These are phyloP conservation scores for Apiospora rasikravindrae DNA, from an alignment of 2,329 filamentous ascomycete genomes.

Conservation along the genomic window DNA sequence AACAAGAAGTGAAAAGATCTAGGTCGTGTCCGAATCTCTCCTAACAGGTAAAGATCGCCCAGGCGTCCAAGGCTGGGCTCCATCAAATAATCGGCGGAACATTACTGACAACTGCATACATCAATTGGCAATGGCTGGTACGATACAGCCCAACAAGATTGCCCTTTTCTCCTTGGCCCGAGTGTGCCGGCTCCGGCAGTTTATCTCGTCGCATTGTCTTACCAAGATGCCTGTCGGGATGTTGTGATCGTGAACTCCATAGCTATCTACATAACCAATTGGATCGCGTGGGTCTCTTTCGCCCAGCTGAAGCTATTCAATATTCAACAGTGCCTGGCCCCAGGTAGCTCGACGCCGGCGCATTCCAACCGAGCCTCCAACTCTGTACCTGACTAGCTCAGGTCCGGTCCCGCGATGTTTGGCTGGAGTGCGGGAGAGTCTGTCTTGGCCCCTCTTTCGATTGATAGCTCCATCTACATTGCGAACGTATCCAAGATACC, in stretches of 20 bases:
- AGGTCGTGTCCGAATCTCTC: background rate
- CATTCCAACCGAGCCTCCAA: background rate
- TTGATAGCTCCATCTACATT: background rate
- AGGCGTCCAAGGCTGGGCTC: background rate
- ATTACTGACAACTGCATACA: slow-evolving; percentile 8
- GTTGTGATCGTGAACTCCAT: background rate
- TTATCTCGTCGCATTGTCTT: slow-evolving; percentile 6
- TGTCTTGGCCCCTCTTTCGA: background rate
- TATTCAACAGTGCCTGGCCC: background rate
- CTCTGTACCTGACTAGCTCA: slow-evolving; percentile 15
- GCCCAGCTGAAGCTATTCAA: background rate
- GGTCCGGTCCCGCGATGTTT: slow-evolving; percentile 7
- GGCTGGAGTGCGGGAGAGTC: background rate
- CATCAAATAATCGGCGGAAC: background rate
- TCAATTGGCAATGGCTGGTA: background rate
- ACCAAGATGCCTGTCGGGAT: background rate
- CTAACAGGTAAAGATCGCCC: background rate
- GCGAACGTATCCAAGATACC: background rate
- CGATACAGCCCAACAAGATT: slow-evolving; percentile 9
- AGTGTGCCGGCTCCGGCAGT: background rate
- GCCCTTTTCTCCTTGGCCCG: background rate
- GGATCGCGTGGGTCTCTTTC: background rate
- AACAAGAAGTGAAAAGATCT: background rate
- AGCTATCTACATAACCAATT: background rate
- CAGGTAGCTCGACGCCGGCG: slow-evolving; percentile 1